A percentile compares a stretch with the other conserved stretches of the same genome.
Evolutionary conservation across 768 basidiomycete species (phyloP).

Genomic region (Suillus tomentosus): DNA sequence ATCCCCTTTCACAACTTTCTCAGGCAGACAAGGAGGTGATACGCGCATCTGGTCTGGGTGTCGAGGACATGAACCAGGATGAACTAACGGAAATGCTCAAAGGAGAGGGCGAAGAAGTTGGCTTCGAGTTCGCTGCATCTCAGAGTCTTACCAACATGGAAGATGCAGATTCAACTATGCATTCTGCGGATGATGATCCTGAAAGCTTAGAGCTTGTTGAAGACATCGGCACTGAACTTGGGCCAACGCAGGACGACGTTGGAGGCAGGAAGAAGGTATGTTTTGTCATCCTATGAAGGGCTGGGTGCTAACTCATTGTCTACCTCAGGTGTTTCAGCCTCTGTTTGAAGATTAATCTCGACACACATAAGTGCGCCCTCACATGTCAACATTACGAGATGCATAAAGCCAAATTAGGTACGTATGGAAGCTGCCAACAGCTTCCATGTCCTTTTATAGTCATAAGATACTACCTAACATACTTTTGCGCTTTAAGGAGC

Average conservation of each 20-base stretch:
- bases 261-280: conserved; percentile 29
- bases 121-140: conserved; percentile 18
- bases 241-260: conserved; percentile 31
- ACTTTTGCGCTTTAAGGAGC: too few relatives aligned
- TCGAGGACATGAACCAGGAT: conserved; percentile 64
- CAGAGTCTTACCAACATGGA: conserved; percentile 1
- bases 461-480: too few relatives aligned
- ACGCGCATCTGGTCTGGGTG: conserved; percentile 61
- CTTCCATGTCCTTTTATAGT: too few relatives aligned
- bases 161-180: conserved; percentile 10
- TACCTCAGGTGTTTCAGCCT: conserved; percentile 31
- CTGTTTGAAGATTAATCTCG: conserved; percentile 33
- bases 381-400: too few relatives aligned
- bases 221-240: conserved; percentile 28
- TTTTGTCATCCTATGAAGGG: neutral
- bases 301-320: neutral
- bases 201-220: conserved; percentile 34
- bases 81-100: conserved; percentile 54
- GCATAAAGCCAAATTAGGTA: too few relatives aligned
- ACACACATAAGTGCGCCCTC: too few relatives aligned
- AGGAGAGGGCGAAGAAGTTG: conserved; percentile 37
- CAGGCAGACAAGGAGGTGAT: conserved; percentile 53
- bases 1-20: conserved; percentile 63
- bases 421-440: too few relatives aligned
- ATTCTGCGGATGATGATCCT: neutral